A percentile compares a stretch with the other conserved stretches of the same genome.
phyloP scores from a whole-genome alignment of 352 stramenopile genomes.

The Phytophthora kernoviae region DNA sequence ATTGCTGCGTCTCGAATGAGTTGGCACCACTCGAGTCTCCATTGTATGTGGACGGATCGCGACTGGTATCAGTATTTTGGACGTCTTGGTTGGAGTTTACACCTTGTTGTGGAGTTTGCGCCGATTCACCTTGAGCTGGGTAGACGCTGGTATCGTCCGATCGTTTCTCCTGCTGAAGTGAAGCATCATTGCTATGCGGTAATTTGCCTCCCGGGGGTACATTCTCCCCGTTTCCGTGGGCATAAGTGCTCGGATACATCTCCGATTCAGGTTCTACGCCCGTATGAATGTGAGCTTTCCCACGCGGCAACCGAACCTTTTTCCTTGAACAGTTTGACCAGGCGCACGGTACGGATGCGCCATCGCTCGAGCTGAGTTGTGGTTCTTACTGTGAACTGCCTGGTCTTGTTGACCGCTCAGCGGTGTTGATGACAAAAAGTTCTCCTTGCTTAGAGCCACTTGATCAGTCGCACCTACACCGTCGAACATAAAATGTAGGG shows the following conservation, averaged over 20 bases:
- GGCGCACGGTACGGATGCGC: constrained; percentile 9
- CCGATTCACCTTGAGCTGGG: not conserved
- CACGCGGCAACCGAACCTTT: not conserved
- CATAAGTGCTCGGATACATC: not conserved
- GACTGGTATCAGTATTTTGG: constrained; percentile 6
- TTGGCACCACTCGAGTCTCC: constrained; percentile 9
- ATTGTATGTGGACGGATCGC: constrained; percentile 12
- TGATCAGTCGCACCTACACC: not conserved
- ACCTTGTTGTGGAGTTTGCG: not conserved
- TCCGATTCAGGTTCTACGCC: not conserved
- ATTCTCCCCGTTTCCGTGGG: not conserved
- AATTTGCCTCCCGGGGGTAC: not conserved
- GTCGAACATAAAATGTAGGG: too few relatives aligned
- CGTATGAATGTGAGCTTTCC: not conserved
- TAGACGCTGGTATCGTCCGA: not conserved
- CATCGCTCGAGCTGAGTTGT: constrained; percentile 1
- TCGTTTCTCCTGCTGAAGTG: not conserved
- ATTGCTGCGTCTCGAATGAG: constrained; percentile 16
- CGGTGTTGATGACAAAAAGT: not conserved
- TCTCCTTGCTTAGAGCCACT: not conserved
- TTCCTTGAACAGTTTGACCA: not conserved
- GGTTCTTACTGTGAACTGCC: not conserved
- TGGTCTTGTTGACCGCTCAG: not conserved
- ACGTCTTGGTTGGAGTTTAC: constrained; percentile 3
- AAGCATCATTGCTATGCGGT: not conserved